Conservation (phyloP, 306 rosid genomes). For the Cucurbita moschata region DNA sequence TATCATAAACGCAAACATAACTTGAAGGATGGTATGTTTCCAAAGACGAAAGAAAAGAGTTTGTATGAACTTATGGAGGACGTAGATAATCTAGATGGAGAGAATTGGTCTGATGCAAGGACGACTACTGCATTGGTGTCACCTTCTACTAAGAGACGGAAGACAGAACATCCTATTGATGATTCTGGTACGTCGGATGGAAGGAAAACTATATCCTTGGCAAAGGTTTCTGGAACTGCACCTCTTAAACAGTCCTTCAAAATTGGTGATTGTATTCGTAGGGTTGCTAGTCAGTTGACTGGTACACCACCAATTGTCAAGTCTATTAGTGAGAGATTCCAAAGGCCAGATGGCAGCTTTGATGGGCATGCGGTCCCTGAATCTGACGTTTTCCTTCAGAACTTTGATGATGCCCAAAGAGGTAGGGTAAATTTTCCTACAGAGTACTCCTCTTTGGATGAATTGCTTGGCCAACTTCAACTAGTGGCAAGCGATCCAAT, state of each 20-base stretch:
- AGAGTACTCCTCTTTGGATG: conserved; percentile 51
- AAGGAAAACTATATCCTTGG: conserved; percentile 39
- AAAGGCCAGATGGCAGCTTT: conserved; percentile 29
- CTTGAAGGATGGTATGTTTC: conserved; percentile 36
- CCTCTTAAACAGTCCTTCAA: conserved; percentile 47
- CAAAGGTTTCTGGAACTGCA: conserved; percentile 34
- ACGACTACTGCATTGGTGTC: conserved; percentile 21
- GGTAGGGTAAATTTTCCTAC: conserved; percentile 23
- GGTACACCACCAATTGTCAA: conserved; percentile 38
- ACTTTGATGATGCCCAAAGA: conserved; percentile 33
- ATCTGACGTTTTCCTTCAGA: conserved; percentile 22
- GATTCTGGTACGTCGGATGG: conserved; percentile 34
- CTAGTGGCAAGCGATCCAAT: conserved; percentile 53
- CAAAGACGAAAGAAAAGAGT: conserved; percentile 54
- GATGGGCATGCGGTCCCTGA: conserved; percentile 27
- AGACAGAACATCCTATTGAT: conserved; percentile 37
- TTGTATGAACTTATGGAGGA: conserved; percentile 58
- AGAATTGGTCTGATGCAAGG: conserved; percentile 34
- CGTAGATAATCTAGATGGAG: conserved; percentile 30
- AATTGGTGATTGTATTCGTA: conserved; percentile 82
- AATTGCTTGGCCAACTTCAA: conserved; percentile 58
- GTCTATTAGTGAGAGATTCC: conserved; percentile 39
- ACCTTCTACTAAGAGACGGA: conserved; percentile 39
- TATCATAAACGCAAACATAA: conserved; percentile 63
- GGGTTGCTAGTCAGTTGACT: conserved; percentile 89